These are phyloP conservation scores for Wickerhamomyces rabaulensis DNA, from an alignment of 805 yeast species.

Conservation along the genomic window DNA sequence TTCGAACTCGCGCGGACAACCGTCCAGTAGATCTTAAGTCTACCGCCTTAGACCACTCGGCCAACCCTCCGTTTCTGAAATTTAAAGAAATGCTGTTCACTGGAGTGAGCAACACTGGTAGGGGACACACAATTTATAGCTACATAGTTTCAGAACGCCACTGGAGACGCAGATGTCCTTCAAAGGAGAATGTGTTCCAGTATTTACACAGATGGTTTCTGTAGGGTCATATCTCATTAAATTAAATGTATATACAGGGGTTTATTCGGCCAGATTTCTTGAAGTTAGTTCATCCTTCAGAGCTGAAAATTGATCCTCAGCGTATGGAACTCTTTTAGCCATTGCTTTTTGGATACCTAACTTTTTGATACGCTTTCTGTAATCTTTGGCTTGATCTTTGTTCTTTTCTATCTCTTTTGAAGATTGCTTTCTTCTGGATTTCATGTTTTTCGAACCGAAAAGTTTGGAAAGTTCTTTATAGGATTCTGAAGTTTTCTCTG, in stretches of 20 bases:
- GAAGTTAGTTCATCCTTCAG: conserved; percentile 26
- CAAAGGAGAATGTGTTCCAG: too few relatives aligned
- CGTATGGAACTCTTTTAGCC: conserved; percentile 27
- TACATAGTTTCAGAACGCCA: too few relatives aligned
- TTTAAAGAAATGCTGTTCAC: background rate
- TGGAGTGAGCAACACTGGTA: background rate
- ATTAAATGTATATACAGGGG: background rate
- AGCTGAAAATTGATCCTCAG: conserved; percentile 25
- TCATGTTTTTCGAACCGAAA: conserved; percentile 10
- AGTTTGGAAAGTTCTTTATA: conserved; percentile 4
- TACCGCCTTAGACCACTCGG: conserved; percentile 17
- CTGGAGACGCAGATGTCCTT: too few relatives aligned
- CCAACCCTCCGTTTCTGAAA: conserved; percentile 10
- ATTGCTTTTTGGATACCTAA: conserved; percentile 26
- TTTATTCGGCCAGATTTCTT: conserved; percentile 9
- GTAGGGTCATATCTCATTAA: background rate
- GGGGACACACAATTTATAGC: too few relatives aligned
- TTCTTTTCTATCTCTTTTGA: background rate
- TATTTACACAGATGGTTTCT: too few relatives aligned
- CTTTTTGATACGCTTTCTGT: conserved; percentile 21
- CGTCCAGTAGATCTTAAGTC: conserved; percentile 16
- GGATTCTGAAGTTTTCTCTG: background rate
- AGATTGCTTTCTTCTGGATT: background rate
- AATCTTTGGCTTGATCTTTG: conserved; percentile 8
- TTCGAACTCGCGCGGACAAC: conserved; percentile 16